A percentile compares a stretch with the other conserved stretches of the same genome.
Evolutionary conservation across 2,329 filamentous ascomycete species (phyloP).

Genomic region (Scedosporium minutisporum): DNA sequence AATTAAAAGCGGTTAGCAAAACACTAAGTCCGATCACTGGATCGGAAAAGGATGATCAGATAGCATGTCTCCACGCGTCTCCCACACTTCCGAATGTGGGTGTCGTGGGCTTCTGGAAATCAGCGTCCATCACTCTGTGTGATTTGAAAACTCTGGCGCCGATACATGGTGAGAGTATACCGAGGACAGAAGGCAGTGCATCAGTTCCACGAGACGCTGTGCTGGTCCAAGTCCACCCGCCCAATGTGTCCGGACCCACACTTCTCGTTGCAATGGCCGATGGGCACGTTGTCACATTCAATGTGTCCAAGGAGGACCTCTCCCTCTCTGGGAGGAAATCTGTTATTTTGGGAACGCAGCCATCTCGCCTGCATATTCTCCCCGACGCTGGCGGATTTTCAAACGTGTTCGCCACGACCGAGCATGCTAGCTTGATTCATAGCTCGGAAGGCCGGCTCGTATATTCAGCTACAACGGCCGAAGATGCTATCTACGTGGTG

Average conservation of each 20-base stretch:
- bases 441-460: constrained; percentile 77
- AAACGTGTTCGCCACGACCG: constrained; percentile 87
- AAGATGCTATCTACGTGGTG: constrained; percentile 72
- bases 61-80: constrained; percentile 76
- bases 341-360: constrained; percentile 75
- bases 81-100: constrained; percentile 54
- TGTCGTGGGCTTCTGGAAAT: constrained; percentile 80
- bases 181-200: constrained; percentile 52
- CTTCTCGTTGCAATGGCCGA: constrained; percentile 88
- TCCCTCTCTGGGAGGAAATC: constrained; percentile 65
- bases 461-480: constrained; percentile 87
- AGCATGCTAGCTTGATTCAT: constrained; percentile 91
- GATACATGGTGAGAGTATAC: constrained; percentile 54
- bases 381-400: constrained; percentile 57
- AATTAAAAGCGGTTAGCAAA: constrained; percentile 49
- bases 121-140: constrained; percentile 68
- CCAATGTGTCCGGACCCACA: constrained; percentile 49
- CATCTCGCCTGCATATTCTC: constrained; percentile 71
- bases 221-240: constrained; percentile 67
- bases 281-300: constrained; percentile 79
- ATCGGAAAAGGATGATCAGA: constrained; percentile 52
- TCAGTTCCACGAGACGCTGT: constrained; percentile 77
- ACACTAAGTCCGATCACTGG: constrained; percentile 34
- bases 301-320: constrained; percentile 52
- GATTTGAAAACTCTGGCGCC: constrained; percentile 56